phyloP scores from a whole-genome alignment of 2,329 filamentous ascomycete species.

The Fusarium sp. region DNA sequence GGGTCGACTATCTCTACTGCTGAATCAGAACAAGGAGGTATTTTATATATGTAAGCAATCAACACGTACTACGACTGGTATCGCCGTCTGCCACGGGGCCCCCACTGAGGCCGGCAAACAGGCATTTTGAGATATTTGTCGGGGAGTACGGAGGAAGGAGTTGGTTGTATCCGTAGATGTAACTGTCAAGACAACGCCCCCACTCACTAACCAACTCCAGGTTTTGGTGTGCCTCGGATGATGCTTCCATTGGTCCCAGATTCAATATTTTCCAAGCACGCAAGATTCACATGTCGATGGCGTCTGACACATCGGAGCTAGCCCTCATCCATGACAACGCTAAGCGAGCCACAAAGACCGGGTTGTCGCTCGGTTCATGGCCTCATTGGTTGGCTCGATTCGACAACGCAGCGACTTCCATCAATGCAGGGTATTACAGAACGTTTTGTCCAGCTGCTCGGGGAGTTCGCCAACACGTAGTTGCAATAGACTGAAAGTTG shows the following conservation, averaged over 20 bases:
- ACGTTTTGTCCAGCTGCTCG: background rate
- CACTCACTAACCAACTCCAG: background rate
- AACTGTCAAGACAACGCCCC: background rate
- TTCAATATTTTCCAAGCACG: background rate
- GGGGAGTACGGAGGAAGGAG: background rate
- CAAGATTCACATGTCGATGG: background rate
- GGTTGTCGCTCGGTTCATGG: background rate
- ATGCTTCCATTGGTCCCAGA: background rate
- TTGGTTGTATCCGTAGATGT: background rate
- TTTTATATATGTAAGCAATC: background rate
- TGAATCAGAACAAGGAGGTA: background rate
- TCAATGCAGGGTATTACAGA: background rate
- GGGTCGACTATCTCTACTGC: background rate
- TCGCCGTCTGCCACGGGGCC: fast-evolving
- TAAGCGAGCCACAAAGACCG: background rate
- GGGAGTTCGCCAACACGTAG: background rate
- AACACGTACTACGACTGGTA: background rate
- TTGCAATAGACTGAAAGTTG: background rate
- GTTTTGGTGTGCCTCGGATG: background rate
- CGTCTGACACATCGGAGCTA: background rate
- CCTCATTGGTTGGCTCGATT: background rate
- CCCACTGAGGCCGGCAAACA: background rate
- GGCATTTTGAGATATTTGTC: background rate
- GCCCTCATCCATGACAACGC: background rate
- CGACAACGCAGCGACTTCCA: background rate